These are phyloP conservation scores for Halophytophthora batemanensis DNA, from an alignment of 352 stramenopile genomes.

Conservation along the genomic window DNA sequence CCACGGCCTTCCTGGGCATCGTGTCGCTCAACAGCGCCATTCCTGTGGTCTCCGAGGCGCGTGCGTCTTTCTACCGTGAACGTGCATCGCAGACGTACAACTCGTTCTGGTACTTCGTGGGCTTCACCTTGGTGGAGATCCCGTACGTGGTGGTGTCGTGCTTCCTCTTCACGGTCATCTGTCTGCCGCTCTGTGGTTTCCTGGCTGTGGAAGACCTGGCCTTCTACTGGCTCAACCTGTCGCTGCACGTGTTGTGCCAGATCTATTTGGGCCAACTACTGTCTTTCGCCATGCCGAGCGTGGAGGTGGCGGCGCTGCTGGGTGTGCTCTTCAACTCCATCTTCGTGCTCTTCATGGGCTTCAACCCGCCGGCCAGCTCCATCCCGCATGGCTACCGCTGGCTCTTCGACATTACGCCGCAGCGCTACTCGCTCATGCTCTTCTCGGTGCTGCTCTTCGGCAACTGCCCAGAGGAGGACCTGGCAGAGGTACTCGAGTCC, in stretches of 20 bases:
- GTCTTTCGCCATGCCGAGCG: conserved; percentile 30
- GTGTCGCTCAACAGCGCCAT: conserved; percentile 70
- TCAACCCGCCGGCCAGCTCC: conserved; percentile 29
- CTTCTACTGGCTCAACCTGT: conserved; percentile 37
- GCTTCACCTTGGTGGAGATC: conserved; percentile 72
- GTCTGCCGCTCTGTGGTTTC: conserved; percentile 30
- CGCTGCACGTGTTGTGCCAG: conserved; percentile 33
- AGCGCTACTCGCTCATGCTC: conserved; percentile 29
- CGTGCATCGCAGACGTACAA: conserved; percentile 79
- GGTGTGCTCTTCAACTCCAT: conserved; percentile 42
- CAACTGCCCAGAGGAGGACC: conserved; percentile 26
- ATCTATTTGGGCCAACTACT: conserved; percentile 37
- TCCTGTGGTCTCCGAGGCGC: conserved; percentile 68
- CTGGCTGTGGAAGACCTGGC: conserved; percentile 12
- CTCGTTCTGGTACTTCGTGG: conserved; percentile 50
- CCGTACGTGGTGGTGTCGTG: conserved; percentile 32
- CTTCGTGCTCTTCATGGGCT: conserved; percentile 54
- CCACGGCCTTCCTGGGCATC: conserved; percentile 73
- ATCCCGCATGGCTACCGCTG: conserved; percentile 34
- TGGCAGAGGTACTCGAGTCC: conserved; percentile 15
- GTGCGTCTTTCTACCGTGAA: conserved; percentile 88
- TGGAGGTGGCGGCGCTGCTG: conserved; percentile 32
- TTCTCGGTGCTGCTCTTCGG: conserved; percentile 26
- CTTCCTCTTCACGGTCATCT: conserved; percentile 35
- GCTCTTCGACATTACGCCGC: conserved; percentile 35